Evolutionary conservation across 2,329 filamentous ascomycete genomes (phyloP).

Genomic region (Alternaria angustiovoidea): DNA sequence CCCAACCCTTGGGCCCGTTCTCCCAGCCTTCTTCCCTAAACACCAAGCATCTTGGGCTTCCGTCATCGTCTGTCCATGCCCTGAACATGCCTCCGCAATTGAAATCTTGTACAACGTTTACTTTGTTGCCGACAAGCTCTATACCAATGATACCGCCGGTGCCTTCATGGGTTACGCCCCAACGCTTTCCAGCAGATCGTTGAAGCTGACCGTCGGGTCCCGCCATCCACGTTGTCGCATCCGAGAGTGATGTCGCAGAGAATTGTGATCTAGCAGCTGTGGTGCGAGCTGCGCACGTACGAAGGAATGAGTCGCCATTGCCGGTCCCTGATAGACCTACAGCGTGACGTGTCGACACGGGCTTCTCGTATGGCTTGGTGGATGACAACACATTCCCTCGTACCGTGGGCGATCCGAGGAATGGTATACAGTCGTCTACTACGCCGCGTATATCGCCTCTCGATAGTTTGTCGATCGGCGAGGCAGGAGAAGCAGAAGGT

Average conservation of each 20-base stretch:
- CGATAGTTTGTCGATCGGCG: constrained; percentile 36
- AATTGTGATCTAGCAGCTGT: constrained; percentile 77
- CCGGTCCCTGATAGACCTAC: constrained; percentile 79
- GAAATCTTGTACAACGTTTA: constrained; percentile 74
- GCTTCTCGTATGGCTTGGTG: constrained; percentile 5
- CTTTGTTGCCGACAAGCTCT: constrained; percentile 64
- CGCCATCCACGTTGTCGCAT: constrained; percentile 70
- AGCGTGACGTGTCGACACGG: constrained; percentile 42
- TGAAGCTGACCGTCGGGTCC: constrained; percentile 78
- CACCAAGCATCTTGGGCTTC: constrained; percentile 65
- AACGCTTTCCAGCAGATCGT: constrained; percentile 75
- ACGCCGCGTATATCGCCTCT: constrained; percentile 56
- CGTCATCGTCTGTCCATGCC: constrained; percentile 74
- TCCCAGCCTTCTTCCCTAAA: constrained; percentile 59
- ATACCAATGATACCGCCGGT: constrained; percentile 88
- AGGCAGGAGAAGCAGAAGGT: constrained; percentile 17
- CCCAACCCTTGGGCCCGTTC: constrained; percentile 26
- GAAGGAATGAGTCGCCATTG: constrained; percentile 88
- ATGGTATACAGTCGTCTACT: constrained; percentile 68
- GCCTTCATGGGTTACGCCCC: constrained; percentile 78
- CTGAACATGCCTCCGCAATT: constrained; percentile 91
- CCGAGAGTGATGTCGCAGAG: constrained; percentile 58
- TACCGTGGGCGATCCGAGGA: constrained; percentile 46
- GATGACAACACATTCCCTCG: background rate
- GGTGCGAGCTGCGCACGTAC: constrained; percentile 74